These are phyloP conservation scores for Bipolaris sorokiniana DNA, from an alignment of 2,329 filamentous ascomycete genomes.

Conservation along the genomic window DNA sequence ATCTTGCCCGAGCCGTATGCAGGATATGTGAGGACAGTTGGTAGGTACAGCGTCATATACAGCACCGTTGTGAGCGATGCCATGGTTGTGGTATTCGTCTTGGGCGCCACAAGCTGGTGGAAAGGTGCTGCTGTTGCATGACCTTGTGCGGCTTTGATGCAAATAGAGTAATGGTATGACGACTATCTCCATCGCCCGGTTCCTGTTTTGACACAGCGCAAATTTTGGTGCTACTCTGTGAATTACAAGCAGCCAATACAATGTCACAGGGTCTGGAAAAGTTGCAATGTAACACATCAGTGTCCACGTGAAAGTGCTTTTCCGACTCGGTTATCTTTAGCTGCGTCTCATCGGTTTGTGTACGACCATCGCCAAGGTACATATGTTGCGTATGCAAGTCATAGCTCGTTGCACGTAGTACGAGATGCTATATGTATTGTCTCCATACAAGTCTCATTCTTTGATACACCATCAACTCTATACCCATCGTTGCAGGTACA, in stretches of 20 bases:
- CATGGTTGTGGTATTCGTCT: conserved; percentile 77
- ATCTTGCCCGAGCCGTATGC: conserved; percentile 70
- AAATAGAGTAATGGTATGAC: conserved; percentile 8
- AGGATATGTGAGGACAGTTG: conserved; percentile 65
- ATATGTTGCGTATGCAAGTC: conserved; percentile 4
- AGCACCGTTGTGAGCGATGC: conserved; percentile 74
- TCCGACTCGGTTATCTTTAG: neutral
- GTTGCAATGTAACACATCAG: neutral
- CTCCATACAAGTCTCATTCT: neutral
- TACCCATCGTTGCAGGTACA: neutral
- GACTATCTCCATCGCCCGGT: neutral
- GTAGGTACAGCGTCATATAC: conserved; percentile 74
- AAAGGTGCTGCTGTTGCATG: conserved; percentile 44
- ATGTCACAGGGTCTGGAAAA: neutral
- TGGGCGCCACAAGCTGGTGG: conserved; percentile 65
- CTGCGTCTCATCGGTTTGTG: neutral
- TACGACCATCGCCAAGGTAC: neutral
- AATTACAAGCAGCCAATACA: neutral
- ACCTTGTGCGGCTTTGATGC: conserved; percentile 8
- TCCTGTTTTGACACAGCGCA: neutral
- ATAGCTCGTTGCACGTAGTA: conserved; percentile 4
- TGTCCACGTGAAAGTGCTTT: neutral
- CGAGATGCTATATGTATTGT: neutral
- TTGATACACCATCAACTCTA: neutral
- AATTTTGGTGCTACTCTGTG: conserved; percentile 5